phyloP scores from a whole-genome alignment of 2,329 filamentous ascomycete genomes.

The Nemania sp. region DNA sequence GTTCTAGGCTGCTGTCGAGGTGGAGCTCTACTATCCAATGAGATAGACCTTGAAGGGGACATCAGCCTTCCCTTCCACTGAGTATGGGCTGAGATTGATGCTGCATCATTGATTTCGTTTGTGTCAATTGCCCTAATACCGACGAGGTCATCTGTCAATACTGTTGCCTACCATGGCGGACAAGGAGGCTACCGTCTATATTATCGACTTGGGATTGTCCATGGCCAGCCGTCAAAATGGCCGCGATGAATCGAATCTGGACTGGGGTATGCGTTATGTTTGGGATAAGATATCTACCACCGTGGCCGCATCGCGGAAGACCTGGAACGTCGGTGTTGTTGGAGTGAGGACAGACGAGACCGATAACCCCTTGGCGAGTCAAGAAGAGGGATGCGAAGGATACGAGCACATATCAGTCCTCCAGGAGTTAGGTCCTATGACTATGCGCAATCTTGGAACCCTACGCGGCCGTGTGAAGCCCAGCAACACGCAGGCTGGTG shows the following conservation, averaged over 20 bases:
- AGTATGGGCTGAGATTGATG: slow-evolving; percentile 1
- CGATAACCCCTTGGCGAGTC: slow-evolving; percentile 62
- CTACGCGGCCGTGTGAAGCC: slow-evolving; percentile 67
- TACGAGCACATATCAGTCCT: slow-evolving; percentile 84
- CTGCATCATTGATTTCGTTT: not conserved
- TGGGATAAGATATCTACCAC: slow-evolving; percentile 89
- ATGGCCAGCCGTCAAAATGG: slow-evolving; percentile 76
- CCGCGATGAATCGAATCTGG: slow-evolving; percentile 76
- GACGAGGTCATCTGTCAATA: not conserved
- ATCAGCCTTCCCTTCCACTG: not conserved
- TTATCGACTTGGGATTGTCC: slow-evolving; percentile 84
- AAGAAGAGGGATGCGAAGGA: slow-evolving; percentile 66
- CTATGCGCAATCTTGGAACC: slow-evolving; percentile 68
- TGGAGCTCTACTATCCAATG: slow-evolving; percentile 6
- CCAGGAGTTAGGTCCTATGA: slow-evolving; percentile 64
- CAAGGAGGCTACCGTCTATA: slow-evolving; percentile 91
- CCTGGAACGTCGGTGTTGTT: slow-evolving; percentile 74
- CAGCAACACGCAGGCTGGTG: slow-evolving; percentile 70
- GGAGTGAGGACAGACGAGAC: slow-evolving; percentile 82
- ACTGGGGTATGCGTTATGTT: slow-evolving; percentile 87
- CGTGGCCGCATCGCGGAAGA: slow-evolving; percentile 70
- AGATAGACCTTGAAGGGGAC: not conserved
- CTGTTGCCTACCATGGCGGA: slow-evolving; percentile 69
- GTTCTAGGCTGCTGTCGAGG: slow-evolving; percentile 27
- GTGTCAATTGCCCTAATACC: slow-evolving; percentile 2